Evolutionary conservation across 2,329 filamentous ascomycete species (phyloP).

Genomic region (Pleurostoma richardsiae): DNA sequence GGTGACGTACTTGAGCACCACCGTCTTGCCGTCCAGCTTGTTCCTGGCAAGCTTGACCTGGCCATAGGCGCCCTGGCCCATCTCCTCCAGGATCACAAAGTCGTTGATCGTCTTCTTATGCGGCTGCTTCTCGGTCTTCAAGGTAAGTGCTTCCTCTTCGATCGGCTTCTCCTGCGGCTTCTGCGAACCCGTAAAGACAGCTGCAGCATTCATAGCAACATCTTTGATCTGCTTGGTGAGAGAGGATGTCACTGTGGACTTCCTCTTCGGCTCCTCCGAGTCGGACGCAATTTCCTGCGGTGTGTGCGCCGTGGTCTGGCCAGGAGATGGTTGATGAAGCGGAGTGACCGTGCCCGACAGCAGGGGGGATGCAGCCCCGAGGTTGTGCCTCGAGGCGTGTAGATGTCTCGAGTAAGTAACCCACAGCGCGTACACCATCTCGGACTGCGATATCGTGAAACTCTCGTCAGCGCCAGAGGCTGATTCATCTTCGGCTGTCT

Average conservation of each 20-base stretch:
- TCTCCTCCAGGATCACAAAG: constrained; percentile 91
- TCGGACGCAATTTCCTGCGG: constrained; percentile 53
- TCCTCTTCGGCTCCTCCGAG: constrained; percentile 40
- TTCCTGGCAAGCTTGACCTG: constrained; percentile 93
- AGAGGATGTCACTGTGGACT: constrained; percentile 36
- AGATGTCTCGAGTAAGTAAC: constrained; percentile 93
- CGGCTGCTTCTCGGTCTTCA: constrained; percentile 25
- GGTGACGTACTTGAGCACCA: constrained; percentile 96
- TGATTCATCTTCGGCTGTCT: constrained; percentile 51
- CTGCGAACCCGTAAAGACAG: constrained; percentile 39
- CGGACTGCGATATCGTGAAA: constrained; percentile 51
- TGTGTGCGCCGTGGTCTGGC: constrained; percentile 58
- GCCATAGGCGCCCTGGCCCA: constrained; percentile 96
- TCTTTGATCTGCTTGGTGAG: constrained; percentile 54
- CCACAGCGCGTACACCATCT: constrained; percentile 93
- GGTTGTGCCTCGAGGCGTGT: constrained; percentile 62
- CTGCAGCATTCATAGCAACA: constrained; percentile 49
- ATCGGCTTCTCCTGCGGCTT: constrained; percentile 15
- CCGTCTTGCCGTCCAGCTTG: constrained; percentile 74
- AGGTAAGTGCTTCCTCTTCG: constrained; percentile 1
- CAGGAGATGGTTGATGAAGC: constrained; percentile 72
- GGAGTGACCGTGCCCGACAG: constrained; percentile 65
- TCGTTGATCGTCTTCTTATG: constrained; percentile 82
- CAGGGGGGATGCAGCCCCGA: constrained; percentile 59
- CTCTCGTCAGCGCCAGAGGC: constrained; percentile 32